Conservation (phyloP, 1,284 basidiomycete species). For the Ceratobasidium sp. region DNA sequence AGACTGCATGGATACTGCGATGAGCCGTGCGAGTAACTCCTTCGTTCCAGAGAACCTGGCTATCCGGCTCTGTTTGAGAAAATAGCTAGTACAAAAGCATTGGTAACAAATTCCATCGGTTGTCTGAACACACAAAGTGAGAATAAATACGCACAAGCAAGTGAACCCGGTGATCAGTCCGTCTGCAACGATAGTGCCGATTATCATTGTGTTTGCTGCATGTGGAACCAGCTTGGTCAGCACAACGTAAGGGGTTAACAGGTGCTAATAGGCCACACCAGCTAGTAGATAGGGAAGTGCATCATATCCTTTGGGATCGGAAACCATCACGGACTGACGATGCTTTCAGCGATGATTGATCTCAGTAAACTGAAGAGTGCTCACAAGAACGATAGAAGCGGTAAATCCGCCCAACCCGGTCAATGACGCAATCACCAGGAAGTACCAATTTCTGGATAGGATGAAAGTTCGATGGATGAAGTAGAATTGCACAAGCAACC, state of each 20-base stretch:
- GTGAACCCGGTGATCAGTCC: conserved; percentile 33
- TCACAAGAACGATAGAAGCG: conserved; percentile 28
- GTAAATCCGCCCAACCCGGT: conserved; percentile 11
- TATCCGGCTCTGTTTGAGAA: conserved; percentile 18
- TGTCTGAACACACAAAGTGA: not conserved
- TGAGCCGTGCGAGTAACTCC: conserved; percentile 14
- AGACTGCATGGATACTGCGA: conserved; percentile 35
- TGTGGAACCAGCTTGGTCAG: not conserved
- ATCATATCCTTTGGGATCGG: not conserved
- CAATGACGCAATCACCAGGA: conserved; percentile 13
- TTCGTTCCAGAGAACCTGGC: conserved; percentile 19
- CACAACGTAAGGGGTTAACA: not conserved
- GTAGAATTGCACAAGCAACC: conserved; percentile 26
- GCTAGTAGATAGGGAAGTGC: not conserved
- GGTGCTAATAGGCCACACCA: not conserved
- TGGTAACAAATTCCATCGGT: too few species aligned
- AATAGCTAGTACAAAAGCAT: conserved; percentile 7
- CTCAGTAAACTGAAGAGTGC: not conserved
- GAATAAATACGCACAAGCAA: conserved; percentile 6
- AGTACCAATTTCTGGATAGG: conserved; percentile 36
- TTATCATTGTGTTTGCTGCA: conserved; percentile 28
- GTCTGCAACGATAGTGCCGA: conserved; percentile 32
- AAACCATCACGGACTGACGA: not conserved
- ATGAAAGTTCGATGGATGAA: conserved; percentile 28
- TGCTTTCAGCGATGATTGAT: not conserved